phyloP scores from a whole-genome alignment of 768 basidiomycete genomes.

The Macrolepiota dolichaula region DNA sequence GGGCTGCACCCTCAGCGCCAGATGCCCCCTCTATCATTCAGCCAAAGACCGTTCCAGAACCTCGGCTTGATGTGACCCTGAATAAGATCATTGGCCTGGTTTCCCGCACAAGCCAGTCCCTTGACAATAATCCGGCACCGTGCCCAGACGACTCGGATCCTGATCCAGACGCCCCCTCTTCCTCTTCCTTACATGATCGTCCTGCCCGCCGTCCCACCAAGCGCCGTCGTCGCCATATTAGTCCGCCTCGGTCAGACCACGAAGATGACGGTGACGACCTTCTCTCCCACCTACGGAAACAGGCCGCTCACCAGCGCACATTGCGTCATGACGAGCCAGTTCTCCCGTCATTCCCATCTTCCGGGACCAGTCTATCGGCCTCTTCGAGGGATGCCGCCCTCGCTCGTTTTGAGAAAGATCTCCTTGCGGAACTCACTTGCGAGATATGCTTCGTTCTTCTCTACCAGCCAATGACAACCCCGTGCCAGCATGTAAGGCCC shows the following conservation, averaged over 20 bases:
- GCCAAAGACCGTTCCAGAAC: conserved; percentile 15
- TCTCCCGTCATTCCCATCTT: conserved; percentile 20
- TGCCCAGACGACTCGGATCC: conserved; percentile 26
- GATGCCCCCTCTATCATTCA: conserved; percentile 9
- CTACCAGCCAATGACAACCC: conserved; percentile 86
- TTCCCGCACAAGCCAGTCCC: conserved; percentile 16
- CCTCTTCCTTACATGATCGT: conserved; percentile 9
- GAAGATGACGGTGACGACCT: conserved; percentile 27
- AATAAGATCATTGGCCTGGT: conserved; percentile 51
- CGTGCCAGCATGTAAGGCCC: conserved; percentile 85
- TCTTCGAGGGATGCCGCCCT: conserved; percentile 22
- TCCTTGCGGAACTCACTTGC: conserved; percentile 73
- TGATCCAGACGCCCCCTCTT: conserved; percentile 19
- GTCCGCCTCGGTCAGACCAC: conserved; percentile 14
- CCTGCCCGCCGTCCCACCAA: conserved; percentile 23
- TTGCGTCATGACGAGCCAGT: conserved; percentile 27
- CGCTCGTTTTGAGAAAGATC: conserved; percentile 53
- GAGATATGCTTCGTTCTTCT: conserved; percentile 88
- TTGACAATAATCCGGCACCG: conserved; percentile 11
- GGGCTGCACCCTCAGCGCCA: conserved; percentile 26
- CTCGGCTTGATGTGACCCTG: conserved; percentile 51
- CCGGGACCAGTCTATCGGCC: conserved; percentile 12
- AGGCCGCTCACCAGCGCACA: conserved; percentile 26
- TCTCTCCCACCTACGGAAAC: conserved; percentile 33
- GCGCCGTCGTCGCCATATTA: conserved; percentile 22